Evolutionary conservation across 495 filamentous ascomycete species (phyloP).

Genomic region (Xylaria flabelliformis): DNA sequence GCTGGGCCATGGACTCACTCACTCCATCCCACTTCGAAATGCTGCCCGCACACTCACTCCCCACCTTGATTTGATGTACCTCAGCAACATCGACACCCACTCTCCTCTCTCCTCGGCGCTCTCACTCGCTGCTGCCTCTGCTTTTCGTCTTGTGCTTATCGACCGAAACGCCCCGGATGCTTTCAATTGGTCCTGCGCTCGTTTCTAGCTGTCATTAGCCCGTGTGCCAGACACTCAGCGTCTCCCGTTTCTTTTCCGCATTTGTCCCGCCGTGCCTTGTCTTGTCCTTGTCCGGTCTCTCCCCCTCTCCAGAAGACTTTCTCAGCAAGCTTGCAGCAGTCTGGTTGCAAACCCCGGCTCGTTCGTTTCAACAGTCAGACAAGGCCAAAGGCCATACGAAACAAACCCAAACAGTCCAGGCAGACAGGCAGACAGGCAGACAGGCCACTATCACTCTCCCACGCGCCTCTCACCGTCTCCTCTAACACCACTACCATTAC

Average conservation of each 20-base stretch:
- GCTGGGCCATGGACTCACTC: conserved; percentile 11
- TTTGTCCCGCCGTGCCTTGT: not conserved
- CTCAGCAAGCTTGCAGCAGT: not conserved
- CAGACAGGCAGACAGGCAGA: not conserved
- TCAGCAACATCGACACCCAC: conserved; percentile 18
- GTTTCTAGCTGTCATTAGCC: conserved; percentile 19
- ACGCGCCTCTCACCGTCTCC: not conserved
- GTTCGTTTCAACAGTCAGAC: conserved; percentile 28
- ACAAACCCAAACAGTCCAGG: conserved; percentile 6
- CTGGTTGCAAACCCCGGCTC: conserved; percentile 18
- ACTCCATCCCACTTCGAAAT: conserved; percentile 14
- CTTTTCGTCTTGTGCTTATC: conserved; percentile 19
- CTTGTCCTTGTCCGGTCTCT: not conserved
- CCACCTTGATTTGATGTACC: conserved; percentile 15
- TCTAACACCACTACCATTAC: conserved; percentile 7
- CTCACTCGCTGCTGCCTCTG: conserved; percentile 17
- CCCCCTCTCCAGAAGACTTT: not conserved
- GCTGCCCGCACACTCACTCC: conserved; percentile 13
- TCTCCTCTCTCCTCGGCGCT: not conserved
- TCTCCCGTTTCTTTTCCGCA: conserved; percentile 4
- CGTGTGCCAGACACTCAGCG: not conserved
- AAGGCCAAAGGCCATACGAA: conserved; percentile 21
- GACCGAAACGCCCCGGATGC: conserved; percentile 3
- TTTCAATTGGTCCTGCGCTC: conserved; percentile 10
- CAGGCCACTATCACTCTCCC: not conserved